Evolutionary conservation across 2,329 filamentous ascomycete genomes (phyloP), one percentile per base, ranked within the genome.

Genomic region (Talaromyces sp.): DNA sequence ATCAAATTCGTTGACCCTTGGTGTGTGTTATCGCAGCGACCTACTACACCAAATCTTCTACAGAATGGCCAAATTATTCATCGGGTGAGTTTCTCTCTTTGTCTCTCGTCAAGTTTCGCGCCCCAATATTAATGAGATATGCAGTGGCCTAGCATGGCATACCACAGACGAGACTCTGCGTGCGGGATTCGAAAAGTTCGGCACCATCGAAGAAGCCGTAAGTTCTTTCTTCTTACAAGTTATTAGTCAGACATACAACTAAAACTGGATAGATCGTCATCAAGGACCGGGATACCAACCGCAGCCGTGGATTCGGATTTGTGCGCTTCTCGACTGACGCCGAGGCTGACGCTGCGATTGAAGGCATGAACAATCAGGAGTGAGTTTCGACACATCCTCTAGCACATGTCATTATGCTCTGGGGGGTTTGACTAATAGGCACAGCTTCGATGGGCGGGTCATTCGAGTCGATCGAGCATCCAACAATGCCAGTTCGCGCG

Each of bases 401-500:
- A n/a, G 15, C 27, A 53, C 3, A 15, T 29, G 1, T 3, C 13
- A n/a, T 40, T 63, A 2, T 27, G 31, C 19, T 22, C n/a, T 70
- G 54, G 22, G 65, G 62, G 19, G 64, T 59, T 72, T 62, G 62
- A 68, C 58, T 63, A 62, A 19, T 63, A 64, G n/a, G n/a, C n/a
- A 61, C 71, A 96, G 93, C 74, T 97, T 98, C 79, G 93, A 98
- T 79, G 94, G 94, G 70, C 92, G 94, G 72, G 88, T 87, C 70
- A 97, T 99, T 78, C 93, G 94, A 72, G 94, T 99, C 70, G 94
- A 98, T 82, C 96, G 93, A 80, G 95, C 93, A 68, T 93, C 92
- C 66, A 93, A 97, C 79, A 89, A 89, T 70, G 83, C 87, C 56
- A 85, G 85, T 62, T 85, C 88, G 62, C 83, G 83, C 7, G 49